Percentiles rank a stretch among this genome's conserved stretches.
phyloP scores from a whole-genome alignment of 305 asterid genomes.

The Rubia tinctorum region DNA sequence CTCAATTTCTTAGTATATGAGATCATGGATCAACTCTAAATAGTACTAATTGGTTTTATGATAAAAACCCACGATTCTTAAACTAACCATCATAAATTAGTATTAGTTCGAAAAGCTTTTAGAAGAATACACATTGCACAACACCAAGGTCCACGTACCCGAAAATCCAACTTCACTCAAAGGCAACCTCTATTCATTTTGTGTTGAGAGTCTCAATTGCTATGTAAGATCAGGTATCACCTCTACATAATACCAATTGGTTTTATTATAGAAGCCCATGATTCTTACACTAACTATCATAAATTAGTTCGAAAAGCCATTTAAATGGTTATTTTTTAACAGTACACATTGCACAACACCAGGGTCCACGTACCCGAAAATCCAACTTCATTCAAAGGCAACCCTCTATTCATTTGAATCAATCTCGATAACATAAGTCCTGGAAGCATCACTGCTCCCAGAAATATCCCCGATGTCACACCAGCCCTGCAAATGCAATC shows the following conservation, averaged over 20 bases:
- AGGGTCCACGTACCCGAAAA: conserved; percentile 40
- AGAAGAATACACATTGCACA: neutral
- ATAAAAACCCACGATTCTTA: no score
- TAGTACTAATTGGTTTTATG: no score
- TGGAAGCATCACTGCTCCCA: conserved; percentile 87
- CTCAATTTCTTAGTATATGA: no score
- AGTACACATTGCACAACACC: neutral
- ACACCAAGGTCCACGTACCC: conserved; percentile 34
- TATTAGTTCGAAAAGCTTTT: neutral
- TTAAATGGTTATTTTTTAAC: neutral
- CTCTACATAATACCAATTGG: no score
- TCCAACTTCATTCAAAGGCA: conserved; percentile 36
- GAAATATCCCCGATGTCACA: conserved; percentile 77
- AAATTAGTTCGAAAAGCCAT: neutral
- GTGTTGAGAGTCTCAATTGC: no score
- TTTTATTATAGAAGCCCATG: no score
- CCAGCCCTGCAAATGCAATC: conserved; percentile 57
- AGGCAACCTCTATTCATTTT: conserved; percentile 51
- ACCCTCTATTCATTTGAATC: conserved; percentile 62
- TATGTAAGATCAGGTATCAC: no score
- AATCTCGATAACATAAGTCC: conserved; percentile 74
- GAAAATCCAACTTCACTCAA: conserved; percentile 37
- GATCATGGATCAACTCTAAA: no score
- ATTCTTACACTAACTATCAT: no score
- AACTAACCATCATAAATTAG: neutral